Conservation (phyloP, 1,139 yeast species). For the Geotrichum aggregatum region DNA sequence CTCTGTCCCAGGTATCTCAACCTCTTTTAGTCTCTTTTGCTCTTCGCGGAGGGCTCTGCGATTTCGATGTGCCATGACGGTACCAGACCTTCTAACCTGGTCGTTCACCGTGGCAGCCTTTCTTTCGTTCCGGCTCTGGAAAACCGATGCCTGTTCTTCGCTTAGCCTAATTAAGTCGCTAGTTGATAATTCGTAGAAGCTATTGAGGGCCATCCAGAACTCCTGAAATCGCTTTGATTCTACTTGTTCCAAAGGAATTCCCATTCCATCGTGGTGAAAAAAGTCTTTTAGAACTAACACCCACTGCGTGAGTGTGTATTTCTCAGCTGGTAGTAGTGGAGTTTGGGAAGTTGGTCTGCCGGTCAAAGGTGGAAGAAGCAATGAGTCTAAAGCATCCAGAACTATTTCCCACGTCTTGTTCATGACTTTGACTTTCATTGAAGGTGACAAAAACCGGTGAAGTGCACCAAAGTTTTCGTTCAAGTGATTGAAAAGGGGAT, state of each 20-base stretch:
- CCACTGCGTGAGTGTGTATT: constrained; percentile 73
- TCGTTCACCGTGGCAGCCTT: constrained; percentile 45
- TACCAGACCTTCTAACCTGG: constrained; percentile 58
- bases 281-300: constrained; percentile 61
- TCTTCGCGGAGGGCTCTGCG: constrained; percentile 55
- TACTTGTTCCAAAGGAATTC: constrained; percentile 65
- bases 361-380: constrained; percentile 67
- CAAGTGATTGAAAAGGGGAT: constrained; percentile 70
- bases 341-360: constrained; percentile 50
- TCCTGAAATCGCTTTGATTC: constrained; percentile 64
- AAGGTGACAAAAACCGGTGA: constrained; percentile 57
- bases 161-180: constrained; percentile 54
- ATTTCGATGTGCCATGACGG: constrained; percentile 72
- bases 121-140: constrained; percentile 30
- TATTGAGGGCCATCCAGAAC: constrained; percentile 54
- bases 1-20: constrained; percentile 59
- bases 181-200: constrained; percentile 56
- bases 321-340: constrained; percentile 55
- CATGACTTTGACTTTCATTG: constrained; percentile 63
- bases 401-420: constrained; percentile 71
- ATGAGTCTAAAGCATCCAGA: constrained; percentile 57
- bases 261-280: constrained; percentile 78
- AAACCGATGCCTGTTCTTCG: constrained; percentile 45
- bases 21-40: constrained; percentile 48
- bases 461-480: constrained; percentile 65